phyloP scores from a whole-genome alignment of 306 rosid genomes.

The Cicer judaicum region DNA sequence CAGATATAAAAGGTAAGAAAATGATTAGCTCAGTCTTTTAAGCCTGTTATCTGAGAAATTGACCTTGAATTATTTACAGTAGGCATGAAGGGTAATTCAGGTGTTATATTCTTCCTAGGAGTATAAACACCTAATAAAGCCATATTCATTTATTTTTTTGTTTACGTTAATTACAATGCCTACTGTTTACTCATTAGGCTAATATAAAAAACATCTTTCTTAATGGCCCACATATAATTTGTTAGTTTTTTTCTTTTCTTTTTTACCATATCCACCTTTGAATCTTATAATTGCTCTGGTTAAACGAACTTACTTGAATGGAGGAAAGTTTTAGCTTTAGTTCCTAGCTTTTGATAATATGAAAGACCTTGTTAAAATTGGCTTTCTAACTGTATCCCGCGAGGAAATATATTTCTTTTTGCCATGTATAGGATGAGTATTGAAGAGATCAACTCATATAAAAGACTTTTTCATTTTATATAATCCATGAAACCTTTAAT shows the following conservation, averaged over 20 bases:
- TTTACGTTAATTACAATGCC: conserved; percentile 22
- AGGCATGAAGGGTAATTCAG: not conserved
- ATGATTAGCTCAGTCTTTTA: conserved; percentile 39
- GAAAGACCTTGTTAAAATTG: conserved; percentile 3
- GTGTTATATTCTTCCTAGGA: conserved; percentile 36
- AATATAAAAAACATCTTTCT: not conserved
- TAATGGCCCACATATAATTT: not conserved
- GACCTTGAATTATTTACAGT: conserved; percentile 30
- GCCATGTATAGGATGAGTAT: conserved; percentile 28
- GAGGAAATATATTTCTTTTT: conserved; percentile 17
- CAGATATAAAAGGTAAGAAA: conserved; percentile 83
- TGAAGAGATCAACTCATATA: conserved; percentile 27
- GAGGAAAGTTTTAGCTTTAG: conserved; percentile 26
- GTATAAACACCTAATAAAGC: conserved; percentile 10
- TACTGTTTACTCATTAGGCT: conserved; percentile 28
- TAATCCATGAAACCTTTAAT: conserved; percentile 9
- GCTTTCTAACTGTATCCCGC: conserved; percentile 18
- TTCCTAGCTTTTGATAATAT: conserved; percentile 31
- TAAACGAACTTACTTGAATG: conserved; percentile 17
- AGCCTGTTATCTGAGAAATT: conserved; percentile 25
- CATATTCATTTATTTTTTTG: conserved; percentile 11
- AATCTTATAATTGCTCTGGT: conserved; percentile 23
- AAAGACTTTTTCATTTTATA: conserved; percentile 22
- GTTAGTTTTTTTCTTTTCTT: not conserved
- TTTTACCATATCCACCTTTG: conserved; percentile 16